Evolutionary conservation across 23 red algal species (phyloP), one percentile per base, ranked within the genome.

Genomic region (Cyanidium caldarium): DNA sequence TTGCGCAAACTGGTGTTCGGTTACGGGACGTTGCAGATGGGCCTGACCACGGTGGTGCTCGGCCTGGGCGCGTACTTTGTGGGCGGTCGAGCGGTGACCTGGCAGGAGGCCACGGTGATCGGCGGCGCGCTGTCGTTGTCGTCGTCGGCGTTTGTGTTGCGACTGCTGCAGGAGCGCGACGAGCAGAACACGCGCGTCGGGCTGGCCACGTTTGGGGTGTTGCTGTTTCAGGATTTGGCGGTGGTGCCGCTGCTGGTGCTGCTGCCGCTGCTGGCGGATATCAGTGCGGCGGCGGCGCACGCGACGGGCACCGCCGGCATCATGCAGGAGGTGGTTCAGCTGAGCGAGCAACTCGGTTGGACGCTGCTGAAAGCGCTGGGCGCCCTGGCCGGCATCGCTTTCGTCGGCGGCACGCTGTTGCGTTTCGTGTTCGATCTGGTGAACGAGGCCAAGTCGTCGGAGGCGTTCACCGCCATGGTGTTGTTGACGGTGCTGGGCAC

Each of bases 171-270:
- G 16, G 90, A 95, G 72, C 73, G 81, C 25, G 84, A 79, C 0
- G 90, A 95, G 65, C 74, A 78, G 42, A 73, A 85, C 15, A 79
- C 69, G 39, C 58, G 90, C 26, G 73, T 79, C 28, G 90, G 83
- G 1, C 70, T 78, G 3, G 90, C 90, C 13, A 82, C 83, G 17
- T 95, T 85, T 70, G 90, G 90, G 33, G 77, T 95, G 40, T 65
- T 95, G 34, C 70, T 95, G 29, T 81, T 95, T 35, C 90, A 95
- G 72, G 90, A 95, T 57, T 78, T 95, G 5, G 90, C 90, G 36
- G 83, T 87, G 3, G 78, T 95, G 10, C 90, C 90, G 42, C 58
- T 87, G 30, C 76, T 95, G 3, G 82, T 95, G 26, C 46, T 95
- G 34, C 75, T 95, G 10, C 90, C 90, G 7, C 65, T 95, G 42